Percentiles rank a stretch among this genome's conserved stretches.
phyloP scores from a whole-genome alignment of 2,329 filamentous ascomycete species.

The Pestalotiopsis sp. region DNA sequence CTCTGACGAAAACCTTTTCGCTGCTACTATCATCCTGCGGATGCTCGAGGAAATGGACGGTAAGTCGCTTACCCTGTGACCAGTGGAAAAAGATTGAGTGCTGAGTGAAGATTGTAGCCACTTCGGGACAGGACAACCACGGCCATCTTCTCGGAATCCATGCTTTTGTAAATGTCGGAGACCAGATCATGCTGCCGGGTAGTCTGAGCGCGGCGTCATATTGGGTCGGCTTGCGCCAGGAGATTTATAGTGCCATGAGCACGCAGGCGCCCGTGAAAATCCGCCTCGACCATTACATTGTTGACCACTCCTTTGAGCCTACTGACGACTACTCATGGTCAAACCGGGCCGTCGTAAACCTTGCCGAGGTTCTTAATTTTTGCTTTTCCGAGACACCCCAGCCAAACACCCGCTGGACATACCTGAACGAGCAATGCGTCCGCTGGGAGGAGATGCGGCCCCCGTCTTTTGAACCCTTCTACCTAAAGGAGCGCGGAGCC shows the following conservation, averaged over 20 bases:
- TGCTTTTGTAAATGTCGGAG: constrained; percentile 46
- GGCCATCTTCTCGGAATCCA: constrained; percentile 50
- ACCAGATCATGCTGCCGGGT: constrained; percentile 41
- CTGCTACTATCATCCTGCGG: constrained; percentile 53
- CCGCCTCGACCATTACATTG: constrained; percentile 51
- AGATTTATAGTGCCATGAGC: constrained; percentile 59
- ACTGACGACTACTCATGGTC: constrained; percentile 59
- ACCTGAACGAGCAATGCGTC: constrained; percentile 45
- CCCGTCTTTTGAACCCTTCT: constrained; percentile 57
- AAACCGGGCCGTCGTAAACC: constrained; percentile 63
- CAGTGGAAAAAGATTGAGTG: background rate
- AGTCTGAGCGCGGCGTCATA: constrained; percentile 55
- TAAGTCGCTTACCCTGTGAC: constrained; percentile 16
- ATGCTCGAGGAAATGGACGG: constrained; percentile 51
- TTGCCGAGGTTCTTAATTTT: constrained; percentile 65
- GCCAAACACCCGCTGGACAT: constrained; percentile 40
- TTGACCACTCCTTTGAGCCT: constrained; percentile 51
- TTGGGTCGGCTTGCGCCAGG: constrained; percentile 60
- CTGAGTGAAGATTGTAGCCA: constrained; percentile 33
- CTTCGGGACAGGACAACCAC: constrained; percentile 46
- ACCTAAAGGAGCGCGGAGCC: constrained; percentile 39
- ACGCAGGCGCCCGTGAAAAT: constrained; percentile 49
- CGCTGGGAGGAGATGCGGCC: constrained; percentile 51
- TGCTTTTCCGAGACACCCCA: constrained; percentile 53
- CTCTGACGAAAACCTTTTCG: constrained; percentile 55